Base-by-base conservation (phyloP, 305 asterid species). In the Rubia tinctorum region DNA sequence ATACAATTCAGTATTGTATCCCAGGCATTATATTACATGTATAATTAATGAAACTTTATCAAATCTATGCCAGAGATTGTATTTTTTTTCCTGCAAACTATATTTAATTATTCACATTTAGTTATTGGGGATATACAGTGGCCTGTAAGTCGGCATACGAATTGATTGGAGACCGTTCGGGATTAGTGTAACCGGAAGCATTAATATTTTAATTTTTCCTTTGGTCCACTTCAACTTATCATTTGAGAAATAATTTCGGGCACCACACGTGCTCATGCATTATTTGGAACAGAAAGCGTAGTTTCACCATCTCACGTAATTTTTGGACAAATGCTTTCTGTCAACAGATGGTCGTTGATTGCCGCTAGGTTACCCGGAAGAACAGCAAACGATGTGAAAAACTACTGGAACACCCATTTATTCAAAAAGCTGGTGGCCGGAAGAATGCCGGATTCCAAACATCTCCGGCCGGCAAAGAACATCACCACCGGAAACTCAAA, bases 331-430 rank as follows among this genome's bases (percentile, higher is more conserved):
- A 44, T 47, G 53, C 55, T 49, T 49, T 3, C 18, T 56, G 39
- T 53, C 8, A 30, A 68, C 75, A 88, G 91, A 72, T 88, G 91
- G 91, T 79, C 90, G 9, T 51, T 86, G 63, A 88, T 88, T 23
- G 88, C 91, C 0, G 94, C 90, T 22, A 81, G 94, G 77, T 71
- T 86, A 22, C 94, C 88, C 0, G 91, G 90, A 47, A 81, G 94
- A 71, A 88, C 94, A 0, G 90, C 87, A 0, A 86, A 85, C 72
- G 88, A 83, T 59, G 85, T 86, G 20, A 87, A 85, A 58, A 85
- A 85, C 69, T 80, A 75, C 40, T 87, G 91, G 89, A 87, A 83
- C 68, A 61, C 79, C 4, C 84, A 79, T 40, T 18, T 75, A 7
- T 47, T 66, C 14, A 85, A 77, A 74, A 53, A 53, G 22, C 8